Base-by-base conservation (phyloP, 768 basidiomycete genomes). In the Pholiota microspora region DNA sequence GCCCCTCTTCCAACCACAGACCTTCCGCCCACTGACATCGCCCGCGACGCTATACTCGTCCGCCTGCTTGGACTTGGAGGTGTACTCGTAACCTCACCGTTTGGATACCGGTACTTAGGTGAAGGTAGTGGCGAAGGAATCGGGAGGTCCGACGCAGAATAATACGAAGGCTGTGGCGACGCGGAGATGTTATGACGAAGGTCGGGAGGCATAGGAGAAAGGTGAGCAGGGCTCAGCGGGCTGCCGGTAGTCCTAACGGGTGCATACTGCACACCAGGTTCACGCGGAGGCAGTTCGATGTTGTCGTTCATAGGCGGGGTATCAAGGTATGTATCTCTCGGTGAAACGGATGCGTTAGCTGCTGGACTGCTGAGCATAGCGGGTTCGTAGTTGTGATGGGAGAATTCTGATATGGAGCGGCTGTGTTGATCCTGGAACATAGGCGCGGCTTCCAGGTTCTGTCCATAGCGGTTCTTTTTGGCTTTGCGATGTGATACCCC, bases 381-480 rank as follows among this genome's bases (percentile, higher is more conserved):
- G 0, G 82, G 79, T 51, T 83, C 83, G 55, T 88, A 87, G 16
- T 71, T 71, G 42, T 53, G 59, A 53, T 61, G 60, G 3, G 80
- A 78, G 7, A 85, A 57, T 59, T 91, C 89, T 0, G 88, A 90
- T 2, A 76, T 67, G 0, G 89, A 89, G 4, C 85, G 80, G 44
- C 68, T 75, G 58, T 90, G 88, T 5, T 78, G 79, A 28, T 82
- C 76, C 23, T 76, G 66, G 69, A 89, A 88, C 78, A 92, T 92
- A 2, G 89, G 88, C 0, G 83, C 78, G 12, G 79, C 75, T 72
- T 92, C 89, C 2, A 82, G 66, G 56, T 77, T 78, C 32, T 53
- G 49, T 25, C 54, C 58, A 59, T 47, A 64, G 34, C 66, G 67
- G 44, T 73, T 73, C 56, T 78, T 79, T 63, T 75, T 82, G 29